phyloP scores from a whole-genome alignment of 768 basidiomycete genomes.

The Cytidiella melzeri region DNA sequence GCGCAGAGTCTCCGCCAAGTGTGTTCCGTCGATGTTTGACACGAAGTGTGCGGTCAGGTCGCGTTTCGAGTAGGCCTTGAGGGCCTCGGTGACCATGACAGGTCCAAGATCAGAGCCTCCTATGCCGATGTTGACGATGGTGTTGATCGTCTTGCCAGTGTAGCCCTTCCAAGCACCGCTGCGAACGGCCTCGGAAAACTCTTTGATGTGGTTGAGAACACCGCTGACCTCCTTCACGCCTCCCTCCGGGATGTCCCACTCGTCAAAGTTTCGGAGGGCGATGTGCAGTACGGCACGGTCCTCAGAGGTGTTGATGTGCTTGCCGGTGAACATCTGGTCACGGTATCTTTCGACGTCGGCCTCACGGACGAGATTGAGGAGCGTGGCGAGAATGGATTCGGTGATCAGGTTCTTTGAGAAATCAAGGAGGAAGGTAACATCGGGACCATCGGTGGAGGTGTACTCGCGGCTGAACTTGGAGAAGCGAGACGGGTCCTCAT shows the following conservation, averaged over 20 bases:
- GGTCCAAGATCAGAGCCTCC: conserved; percentile 97
- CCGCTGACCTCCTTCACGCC: conserved; percentile 78
- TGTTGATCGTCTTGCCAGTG: conserved; percentile 90
- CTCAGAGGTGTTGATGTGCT: conserved; percentile 98
- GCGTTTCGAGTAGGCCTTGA: conserved; percentile 88
- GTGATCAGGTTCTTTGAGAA: conserved; percentile 97
- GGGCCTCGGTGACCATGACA: conserved; percentile 98
- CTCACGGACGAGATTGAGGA: conserved; percentile 79
- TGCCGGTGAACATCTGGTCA: conserved; percentile 91
- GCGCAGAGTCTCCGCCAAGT: conserved; percentile 83
- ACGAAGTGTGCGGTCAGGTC: conserved; percentile 87
- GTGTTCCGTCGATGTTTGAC: conserved; percentile 97
- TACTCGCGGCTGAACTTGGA: conserved; percentile 77
- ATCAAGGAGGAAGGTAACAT: conserved; percentile 84
- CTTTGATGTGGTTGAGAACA: conserved; percentile 88
- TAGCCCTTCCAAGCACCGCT: conserved; percentile 94
- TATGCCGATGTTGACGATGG: conserved; percentile 98
- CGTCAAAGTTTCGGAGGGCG: conserved; percentile 76
- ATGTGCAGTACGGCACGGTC: conserved; percentile 95
- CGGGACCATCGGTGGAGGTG: conserved; percentile 54
- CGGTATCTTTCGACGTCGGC: conserved; percentile 79
- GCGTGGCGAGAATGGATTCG: conserved; percentile 69
- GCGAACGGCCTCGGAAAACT: conserved; percentile 80
- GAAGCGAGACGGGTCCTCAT: conserved; percentile 83
- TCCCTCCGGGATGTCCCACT: conserved; percentile 73